Base-by-base conservation (phyloP, 768 basidiomycete genomes). In the Clitopilus passeckerianus region DNA sequence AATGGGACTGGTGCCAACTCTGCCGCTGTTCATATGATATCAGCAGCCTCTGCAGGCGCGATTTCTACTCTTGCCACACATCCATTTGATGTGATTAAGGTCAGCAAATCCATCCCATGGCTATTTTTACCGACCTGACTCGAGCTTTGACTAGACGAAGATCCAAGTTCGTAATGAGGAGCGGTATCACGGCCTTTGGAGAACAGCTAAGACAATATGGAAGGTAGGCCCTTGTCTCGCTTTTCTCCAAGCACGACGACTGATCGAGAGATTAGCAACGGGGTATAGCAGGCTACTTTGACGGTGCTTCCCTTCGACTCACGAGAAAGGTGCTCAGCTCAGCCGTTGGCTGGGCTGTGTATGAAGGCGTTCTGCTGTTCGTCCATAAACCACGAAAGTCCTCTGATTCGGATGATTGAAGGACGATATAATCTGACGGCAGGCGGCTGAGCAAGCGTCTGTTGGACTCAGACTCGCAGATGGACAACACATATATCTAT, bases 71-170 rank as follows among this genome's bases (percentile, higher is more conserved):
- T 94, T 57, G 80, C 80, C 1, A 98, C 95, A 1, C 93, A 95
- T 65, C 95, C 95, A 1, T 96, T 96, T 64, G 95, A 98, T 69
- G 93, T 95, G 44, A 81, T 97, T 63, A 98, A 98, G 81, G 93
- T 91, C 62, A 27, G 62, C 56, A 54, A 10, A 15, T n/a, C 15
- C 23, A 18, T 15, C 9, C 23, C 16, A 53, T 53, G 16, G 30
- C 15, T 18, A 10, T 22, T 7, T 18, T 53, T 53, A 5, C 16
- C 6, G 16, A 22, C 16, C 23, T 53, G 12, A 53, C 30, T 5
- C 16, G 53, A 27, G 23, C 52, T 22, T 58, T 35, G 35, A 56
- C 10, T 58, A 93, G 92, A 98, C 95, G 0, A 90, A 93, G 67
- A 87, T 98, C 70, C 95, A 98, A 76, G 90, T 98, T 2, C 86